These are phyloP conservation scores for Diversispora epigaea DNA, from an alignment of 192 early-diverging fungal genomes.

Conservation along the genomic window DNA sequence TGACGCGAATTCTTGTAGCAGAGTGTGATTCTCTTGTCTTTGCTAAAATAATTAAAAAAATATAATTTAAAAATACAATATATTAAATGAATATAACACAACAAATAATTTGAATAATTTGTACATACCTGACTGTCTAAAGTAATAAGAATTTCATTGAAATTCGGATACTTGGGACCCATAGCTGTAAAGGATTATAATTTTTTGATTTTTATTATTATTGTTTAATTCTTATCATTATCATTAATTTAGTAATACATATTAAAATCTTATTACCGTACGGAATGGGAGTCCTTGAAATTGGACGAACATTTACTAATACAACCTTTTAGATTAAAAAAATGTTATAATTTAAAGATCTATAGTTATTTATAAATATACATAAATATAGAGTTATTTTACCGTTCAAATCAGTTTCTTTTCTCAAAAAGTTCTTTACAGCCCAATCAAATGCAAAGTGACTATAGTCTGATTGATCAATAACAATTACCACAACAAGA, in stretches of 20 bases:
- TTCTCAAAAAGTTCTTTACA: slow-evolving; percentile 39
- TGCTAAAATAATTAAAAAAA: no score
- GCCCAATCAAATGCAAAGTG: slow-evolving; percentile 42
- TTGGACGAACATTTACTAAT: slow-evolving; percentile 39
- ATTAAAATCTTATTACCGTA: slow-evolving; percentile 27
- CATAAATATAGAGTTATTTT: no score
- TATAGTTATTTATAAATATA: no score
- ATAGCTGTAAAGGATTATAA: no score
- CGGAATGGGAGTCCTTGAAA: slow-evolving; percentile 35
- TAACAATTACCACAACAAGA: slow-evolving; percentile 35
- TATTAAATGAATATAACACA: no score
- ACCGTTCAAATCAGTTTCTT: slow-evolving; percentile 33
- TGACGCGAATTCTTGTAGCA: no score
- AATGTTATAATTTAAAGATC: no score
- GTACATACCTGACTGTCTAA: slow-evolving; percentile 41
- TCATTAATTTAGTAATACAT: not conserved
- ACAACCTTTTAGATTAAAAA: no score
- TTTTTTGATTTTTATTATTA: not conserved
- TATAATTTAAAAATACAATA: no score
- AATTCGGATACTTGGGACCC: slow-evolving; percentile 34
- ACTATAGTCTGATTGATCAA: slow-evolving; percentile 32
- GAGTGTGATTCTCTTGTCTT: no score
- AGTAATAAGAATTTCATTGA: no score
- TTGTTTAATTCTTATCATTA: not conserved
- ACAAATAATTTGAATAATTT: no score